Base-by-base conservation (phyloP, 305 asterid genomes). In the Fraxinus nigra region DNA sequence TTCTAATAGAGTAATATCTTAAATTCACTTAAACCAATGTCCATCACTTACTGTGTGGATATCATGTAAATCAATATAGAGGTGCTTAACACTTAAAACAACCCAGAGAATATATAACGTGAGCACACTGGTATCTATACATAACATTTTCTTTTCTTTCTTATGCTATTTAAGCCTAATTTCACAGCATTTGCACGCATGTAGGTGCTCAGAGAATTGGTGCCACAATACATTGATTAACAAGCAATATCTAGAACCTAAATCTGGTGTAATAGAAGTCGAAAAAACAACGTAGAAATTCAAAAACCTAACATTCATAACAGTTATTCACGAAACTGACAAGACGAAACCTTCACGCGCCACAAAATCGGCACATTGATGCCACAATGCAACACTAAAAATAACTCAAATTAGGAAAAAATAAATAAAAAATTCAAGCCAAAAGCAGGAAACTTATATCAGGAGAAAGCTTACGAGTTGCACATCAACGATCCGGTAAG, bases 401-500 rank as follows among this genome's bases (percentile, higher is more conserved):
- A 11, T 0, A 37, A 76, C 9, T 35, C 34, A 20, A 79, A 81
- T 77, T 20, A 38, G 24, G 22, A 33, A 43, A 9, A 76, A 83
- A 28, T 28, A 28, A 28, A 28, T 28, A 56, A 48, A 48, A 22
- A 74, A 82, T 32, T 54, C 0, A 56, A 78, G 34, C 11, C 30
- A 22, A 48, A 65, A 34, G 6, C 0, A 0, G 1, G 2, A 80
- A 72, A 74, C 9, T 0, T 51, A 79, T 79, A 79, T 65, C 83
- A 54, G 77, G 43, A 48, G 74, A 82, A 16, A 72, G 87, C 91
- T 85, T 79, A 90, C 89, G 72, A 79, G 83, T 59, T 85, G 81
- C 54, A 76, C 86, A 87, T 79, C 74, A 75, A 80, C 77, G 94
- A 91, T 88, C 94, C 91, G 90, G 79, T 8, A 65, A 83, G 81